Conservation (phyloP, 805 yeast genomes). For the Saccharomycopsis oosterbeekiorum region DNA sequence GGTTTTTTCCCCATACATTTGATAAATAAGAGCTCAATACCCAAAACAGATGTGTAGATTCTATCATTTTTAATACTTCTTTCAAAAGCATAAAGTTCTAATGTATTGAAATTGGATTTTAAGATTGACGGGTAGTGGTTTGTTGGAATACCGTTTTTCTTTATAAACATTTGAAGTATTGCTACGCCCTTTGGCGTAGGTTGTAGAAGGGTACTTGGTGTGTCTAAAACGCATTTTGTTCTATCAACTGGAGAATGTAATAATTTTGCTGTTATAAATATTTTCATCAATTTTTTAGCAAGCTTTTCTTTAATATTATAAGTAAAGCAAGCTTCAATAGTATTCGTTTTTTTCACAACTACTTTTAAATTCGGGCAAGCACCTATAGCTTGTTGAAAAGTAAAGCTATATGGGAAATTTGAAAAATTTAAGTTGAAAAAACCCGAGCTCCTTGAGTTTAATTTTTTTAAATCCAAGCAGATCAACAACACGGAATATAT, state of each 20-base stretch:
- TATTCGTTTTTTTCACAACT: constrained; percentile 33
- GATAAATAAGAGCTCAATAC: constrained; percentile 55
- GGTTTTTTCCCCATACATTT: constrained; percentile 56
- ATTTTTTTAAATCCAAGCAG: constrained; percentile 9
- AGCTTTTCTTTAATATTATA: constrained; percentile 43
- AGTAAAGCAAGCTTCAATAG: constrained; percentile 44
- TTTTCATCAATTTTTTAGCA: constrained; percentile 36
- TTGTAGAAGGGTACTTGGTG: constrained; percentile 44
- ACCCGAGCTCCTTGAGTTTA: neutral
- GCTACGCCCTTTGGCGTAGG: constrained; percentile 91
- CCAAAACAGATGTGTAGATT: constrained; percentile 49
- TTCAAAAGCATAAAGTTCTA: constrained; percentile 61
- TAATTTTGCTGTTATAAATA: constrained; percentile 51
- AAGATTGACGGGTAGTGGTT: constrained; percentile 37
- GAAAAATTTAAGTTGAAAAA: constrained; percentile 20
- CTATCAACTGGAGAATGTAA: constrained; percentile 70
- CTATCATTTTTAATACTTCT: constrained; percentile 49
- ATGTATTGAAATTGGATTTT: constrained; percentile 51
- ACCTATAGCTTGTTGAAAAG: constrained; percentile 39
- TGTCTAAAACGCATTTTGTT: constrained; percentile 34
- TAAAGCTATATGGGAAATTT: constrained; percentile 44
- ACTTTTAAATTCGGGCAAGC: constrained; percentile 42
- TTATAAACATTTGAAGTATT: constrained; percentile 50
- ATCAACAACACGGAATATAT: constrained; percentile 11
- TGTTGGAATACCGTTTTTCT: constrained; percentile 41